phyloP scores from a whole-genome alignment of 2,329 filamentous ascomycete genomes.

The Diplocarpon rosae region DNA sequence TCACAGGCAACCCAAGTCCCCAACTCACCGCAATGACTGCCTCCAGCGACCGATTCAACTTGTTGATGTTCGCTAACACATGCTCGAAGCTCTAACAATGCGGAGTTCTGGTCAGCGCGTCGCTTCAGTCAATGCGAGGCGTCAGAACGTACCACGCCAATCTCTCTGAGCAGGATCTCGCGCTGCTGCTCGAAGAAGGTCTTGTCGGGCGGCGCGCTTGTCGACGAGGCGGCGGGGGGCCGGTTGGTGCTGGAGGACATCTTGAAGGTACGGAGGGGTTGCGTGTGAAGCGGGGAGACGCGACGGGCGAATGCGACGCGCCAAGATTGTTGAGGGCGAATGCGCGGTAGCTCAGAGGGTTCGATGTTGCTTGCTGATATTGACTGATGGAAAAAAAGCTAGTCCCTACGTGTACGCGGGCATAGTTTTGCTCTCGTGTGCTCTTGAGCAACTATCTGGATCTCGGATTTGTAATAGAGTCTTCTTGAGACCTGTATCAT shows the following conservation, averaged over 20 bases:
- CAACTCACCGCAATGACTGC: slow-evolving; percentile 69
- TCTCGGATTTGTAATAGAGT: no score
- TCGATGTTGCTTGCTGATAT: no score
- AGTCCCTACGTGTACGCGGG: no score
- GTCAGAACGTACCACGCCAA: slow-evolving; percentile 47
- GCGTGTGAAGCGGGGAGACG: not conserved
- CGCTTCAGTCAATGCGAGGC: not conserved
- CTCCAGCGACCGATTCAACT: slow-evolving; percentile 83
- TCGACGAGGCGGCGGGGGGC: slow-evolving; percentile 10
- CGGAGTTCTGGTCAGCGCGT: slow-evolving; percentile 1
- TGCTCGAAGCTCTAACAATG: slow-evolving; percentile 62
- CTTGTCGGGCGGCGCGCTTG: slow-evolving; percentile 31
- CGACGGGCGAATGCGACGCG: not conserved
- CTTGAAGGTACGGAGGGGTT: not conserved
- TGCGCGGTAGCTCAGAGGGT: no score
- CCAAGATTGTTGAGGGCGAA: no score
- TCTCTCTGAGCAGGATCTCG: slow-evolving; percentile 58
- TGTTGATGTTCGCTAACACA: slow-evolving; percentile 91
- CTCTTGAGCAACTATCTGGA: no score
- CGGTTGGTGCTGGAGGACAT: slow-evolving; percentile 21
- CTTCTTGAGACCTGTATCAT: no score
- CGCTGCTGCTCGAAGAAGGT: slow-evolving; percentile 69
- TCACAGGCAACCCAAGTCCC: not conserved
- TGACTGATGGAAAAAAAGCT: no score
- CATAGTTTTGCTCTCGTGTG: no score